Evolutionary conservation across 2,329 filamentous ascomycete genomes (phyloP).

Genomic region (Aureobasidium musti): DNA sequence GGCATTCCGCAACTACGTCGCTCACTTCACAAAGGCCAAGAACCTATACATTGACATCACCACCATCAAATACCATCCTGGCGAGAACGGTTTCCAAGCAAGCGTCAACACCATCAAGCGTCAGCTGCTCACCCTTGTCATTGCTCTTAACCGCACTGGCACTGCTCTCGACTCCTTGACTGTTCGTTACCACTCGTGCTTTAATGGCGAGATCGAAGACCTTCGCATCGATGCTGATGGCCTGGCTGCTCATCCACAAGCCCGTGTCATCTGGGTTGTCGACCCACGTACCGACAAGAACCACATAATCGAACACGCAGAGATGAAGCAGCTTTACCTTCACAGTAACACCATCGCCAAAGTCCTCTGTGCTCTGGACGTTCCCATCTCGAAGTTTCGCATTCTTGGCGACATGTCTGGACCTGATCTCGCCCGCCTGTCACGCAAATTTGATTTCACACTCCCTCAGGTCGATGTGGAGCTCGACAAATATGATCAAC

Average conservation of each 20-base stretch:
- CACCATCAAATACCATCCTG: neutral
- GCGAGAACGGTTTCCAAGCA: neutral
- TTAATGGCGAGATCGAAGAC: neutral
- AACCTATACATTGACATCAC: neutral
- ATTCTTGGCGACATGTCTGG: neutral
- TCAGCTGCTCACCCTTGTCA: neutral
- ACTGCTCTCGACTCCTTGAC: neutral
- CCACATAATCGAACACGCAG: neutral
- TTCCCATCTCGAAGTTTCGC: neutral
- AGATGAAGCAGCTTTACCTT: constrained; percentile 1
- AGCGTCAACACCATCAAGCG: neutral
- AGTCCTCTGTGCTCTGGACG: neutral
- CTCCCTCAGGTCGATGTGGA: neutral
- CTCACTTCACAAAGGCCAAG: neutral
- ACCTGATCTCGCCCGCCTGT: neutral
- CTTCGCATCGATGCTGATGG: constrained; percentile 3
- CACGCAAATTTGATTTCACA: neutral
- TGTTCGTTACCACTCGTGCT: neutral
- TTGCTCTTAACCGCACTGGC: neutral
- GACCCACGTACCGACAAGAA: neutral
- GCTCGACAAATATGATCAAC: neutral
- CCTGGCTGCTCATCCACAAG: neutral
- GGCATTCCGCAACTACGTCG: neutral
- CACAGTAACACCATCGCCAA: neutral
- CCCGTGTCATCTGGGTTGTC: neutral